These are phyloP conservation scores for Ustilago shanxiensis DNA, from an alignment of 1,284 basidiomycete species.

Conservation along the genomic window DNA sequence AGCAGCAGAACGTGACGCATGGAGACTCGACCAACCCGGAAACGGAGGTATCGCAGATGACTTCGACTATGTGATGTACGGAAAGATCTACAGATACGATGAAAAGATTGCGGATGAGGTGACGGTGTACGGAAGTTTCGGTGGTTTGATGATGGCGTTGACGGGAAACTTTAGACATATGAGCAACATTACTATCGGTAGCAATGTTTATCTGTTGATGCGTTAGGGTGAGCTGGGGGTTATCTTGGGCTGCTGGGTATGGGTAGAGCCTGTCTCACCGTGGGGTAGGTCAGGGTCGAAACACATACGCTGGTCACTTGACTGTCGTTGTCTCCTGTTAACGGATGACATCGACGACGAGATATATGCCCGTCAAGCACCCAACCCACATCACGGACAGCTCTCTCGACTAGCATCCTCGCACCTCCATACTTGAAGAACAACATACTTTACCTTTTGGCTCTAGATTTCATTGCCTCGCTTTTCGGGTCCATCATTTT, in stretches of 20 bases:
- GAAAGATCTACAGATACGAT: conserved; percentile 98
- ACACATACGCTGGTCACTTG: no score
- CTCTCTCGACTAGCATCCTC: neutral
- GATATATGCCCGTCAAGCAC: no score
- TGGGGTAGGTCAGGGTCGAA: no score
- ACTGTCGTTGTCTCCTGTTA: neutral
- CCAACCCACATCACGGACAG: neutral
- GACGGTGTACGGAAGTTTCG: conserved; percentile 95
- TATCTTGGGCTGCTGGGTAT: no score
- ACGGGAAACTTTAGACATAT: conserved; percentile 93
- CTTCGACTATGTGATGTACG: conserved; percentile 99
- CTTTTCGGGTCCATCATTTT: neutral
- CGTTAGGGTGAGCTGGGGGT: conserved; percentile 72
- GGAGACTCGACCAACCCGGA: conserved; percentile 89
- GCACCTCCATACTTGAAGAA: no score
- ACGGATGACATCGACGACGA: no score
- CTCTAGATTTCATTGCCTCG: neutral
- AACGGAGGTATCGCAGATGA: conserved; percentile 90
- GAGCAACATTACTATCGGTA: conserved; percentile 89
- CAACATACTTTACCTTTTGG: no score
- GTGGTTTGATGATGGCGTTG: conserved; percentile 94
- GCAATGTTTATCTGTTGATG: conserved; percentile 90
- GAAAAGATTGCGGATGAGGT: conserved; percentile 84
- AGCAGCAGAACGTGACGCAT: conserved; percentile 76
- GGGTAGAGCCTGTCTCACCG: no score